Conservation (phyloP, 495 filamentous ascomycete genomes). For the Cudoniella acicularis region DNA sequence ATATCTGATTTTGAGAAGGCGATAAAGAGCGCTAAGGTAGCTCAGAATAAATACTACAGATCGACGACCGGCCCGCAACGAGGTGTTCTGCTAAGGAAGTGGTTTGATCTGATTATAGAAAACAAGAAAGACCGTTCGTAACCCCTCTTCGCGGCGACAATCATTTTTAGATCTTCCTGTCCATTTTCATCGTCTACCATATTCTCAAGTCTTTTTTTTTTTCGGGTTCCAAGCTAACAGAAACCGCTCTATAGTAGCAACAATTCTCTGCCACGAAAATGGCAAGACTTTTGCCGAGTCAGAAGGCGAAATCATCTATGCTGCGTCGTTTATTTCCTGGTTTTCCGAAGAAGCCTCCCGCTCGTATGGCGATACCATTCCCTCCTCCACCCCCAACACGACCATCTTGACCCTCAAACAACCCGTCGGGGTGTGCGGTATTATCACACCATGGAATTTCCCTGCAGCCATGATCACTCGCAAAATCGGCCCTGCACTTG, state of each 20-base stretch:
- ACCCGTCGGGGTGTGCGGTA: constrained; percentile 34
- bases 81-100: constrained; percentile 72
- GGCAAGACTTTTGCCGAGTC: constrained; percentile 55
- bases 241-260: constrained; percentile 9
- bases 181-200: too few species aligned
- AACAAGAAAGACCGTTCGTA: background rate
- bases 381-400: constrained; percentile 10
- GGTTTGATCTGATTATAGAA: constrained; percentile 69
- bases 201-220: too few species aligned
- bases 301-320: constrained; percentile 51
- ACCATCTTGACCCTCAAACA: constrained; percentile 28
- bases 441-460: constrained; percentile 42
- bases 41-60: constrained; percentile 10
- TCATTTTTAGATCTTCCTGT: too few species aligned
- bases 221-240: background rate
- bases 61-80: constrained; percentile 66
- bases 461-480: constrained; percentile 39
- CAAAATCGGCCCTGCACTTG: constrained; percentile 35
- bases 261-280: constrained; percentile 52
- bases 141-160: too few species aligned
- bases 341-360: constrained; percentile 56
- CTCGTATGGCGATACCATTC: constrained; percentile 54
- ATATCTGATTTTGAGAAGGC: constrained; percentile 22
- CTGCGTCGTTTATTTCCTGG: constrained; percentile 57
- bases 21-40: constrained; percentile 23